Base-by-base conservation (phyloP, 345 rosid species). In the Aquilaria yunnanensis region DNA sequence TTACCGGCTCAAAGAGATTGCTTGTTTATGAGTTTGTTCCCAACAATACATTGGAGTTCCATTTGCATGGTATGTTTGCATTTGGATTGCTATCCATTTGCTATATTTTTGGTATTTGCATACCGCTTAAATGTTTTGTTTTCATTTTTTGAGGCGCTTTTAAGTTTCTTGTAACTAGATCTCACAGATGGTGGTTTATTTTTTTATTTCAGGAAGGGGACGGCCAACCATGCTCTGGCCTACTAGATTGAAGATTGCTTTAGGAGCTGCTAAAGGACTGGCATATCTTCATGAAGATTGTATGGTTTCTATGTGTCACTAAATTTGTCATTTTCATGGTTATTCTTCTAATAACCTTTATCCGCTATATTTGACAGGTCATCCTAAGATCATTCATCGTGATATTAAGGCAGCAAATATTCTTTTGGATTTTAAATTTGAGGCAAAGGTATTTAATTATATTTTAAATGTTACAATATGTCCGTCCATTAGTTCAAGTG, bases 241-340 rank as follows among this genome's bases (percentile, higher is more conserved):
- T 1, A 77, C 93, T 2, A 84, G 98, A 64, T 69, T 84, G 64
- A 87, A 66, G 76, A 87, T 92, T 67, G 96, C 98, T 5, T 61
- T 87, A 76, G 97, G 97, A 32, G 82, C 98, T 72, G 96, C 97
- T 3, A 93, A 80, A 75, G 98, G 98, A 62, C 83, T 93, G 50
- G 96, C 98, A 5, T 93, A 93, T 72, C 87, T 93, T 63, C 98
- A 93, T 56, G 98, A 93, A 87, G 98, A 93, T 73, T 93, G 98
- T 87, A 75, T 76, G 90, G 10, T 55, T 31, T 46, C 47, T 56
- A 11, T 54, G 14, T 2, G 14, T 0, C 41, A 41, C 4, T 43
- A 33, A 14, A 10, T 10, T 49, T 9, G 53, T 7, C 0, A 43
- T n/a, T 14, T 14, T 54, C 52, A 53, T 23, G 53, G 14, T 9